Conservation (phyloP, 805 yeast genomes). For the Torulaspora franciscae region DNA sequence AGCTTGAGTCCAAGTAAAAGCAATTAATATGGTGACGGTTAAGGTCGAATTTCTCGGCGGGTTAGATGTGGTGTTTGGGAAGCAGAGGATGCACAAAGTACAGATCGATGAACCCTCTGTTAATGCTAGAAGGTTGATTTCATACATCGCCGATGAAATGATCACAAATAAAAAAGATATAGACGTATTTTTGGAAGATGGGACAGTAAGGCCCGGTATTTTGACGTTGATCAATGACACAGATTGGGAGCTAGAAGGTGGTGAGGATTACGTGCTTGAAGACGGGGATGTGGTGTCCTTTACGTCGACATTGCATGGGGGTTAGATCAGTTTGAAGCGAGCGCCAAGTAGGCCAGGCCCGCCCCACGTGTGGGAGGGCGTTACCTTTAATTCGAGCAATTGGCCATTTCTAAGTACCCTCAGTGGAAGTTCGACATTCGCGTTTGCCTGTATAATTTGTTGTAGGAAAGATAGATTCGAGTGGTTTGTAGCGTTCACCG, state of each 20-base stretch:
- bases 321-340: constrained; percentile 51
- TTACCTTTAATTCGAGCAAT: constrained; percentile 31
- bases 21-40: constrained; percentile 32
- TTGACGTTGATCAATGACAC: constrained; percentile 87
- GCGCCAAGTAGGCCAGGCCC: constrained; percentile 72
- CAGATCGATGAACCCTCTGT: constrained; percentile 40
- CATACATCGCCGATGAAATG: constrained; percentile 48
- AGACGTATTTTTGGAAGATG: constrained; percentile 78
- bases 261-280: constrained; percentile 72
- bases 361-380: constrained; percentile 53
- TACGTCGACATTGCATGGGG: constrained; percentile 94
- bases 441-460: constrained; percentile 39
- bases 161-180: constrained; percentile 57
- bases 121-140: constrained; percentile 48
- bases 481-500: constrained; percentile 53
- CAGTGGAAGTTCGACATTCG: constrained; percentile 29
- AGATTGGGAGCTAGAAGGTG: constrained; percentile 95
- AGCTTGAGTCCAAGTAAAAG: not conserved
- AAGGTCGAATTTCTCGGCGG: constrained; percentile 64
- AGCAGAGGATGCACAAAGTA: constrained; percentile 51
- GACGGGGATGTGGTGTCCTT: constrained; percentile 75
- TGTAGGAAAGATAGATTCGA: constrained; percentile 45
- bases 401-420: constrained; percentile 33
- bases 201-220: constrained; percentile 83
- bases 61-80: constrained; percentile 68